These are phyloP conservation scores for Chlorella sp. DNA, from an alignment of 139 green algal genomes.

Conservation along the genomic window DNA sequence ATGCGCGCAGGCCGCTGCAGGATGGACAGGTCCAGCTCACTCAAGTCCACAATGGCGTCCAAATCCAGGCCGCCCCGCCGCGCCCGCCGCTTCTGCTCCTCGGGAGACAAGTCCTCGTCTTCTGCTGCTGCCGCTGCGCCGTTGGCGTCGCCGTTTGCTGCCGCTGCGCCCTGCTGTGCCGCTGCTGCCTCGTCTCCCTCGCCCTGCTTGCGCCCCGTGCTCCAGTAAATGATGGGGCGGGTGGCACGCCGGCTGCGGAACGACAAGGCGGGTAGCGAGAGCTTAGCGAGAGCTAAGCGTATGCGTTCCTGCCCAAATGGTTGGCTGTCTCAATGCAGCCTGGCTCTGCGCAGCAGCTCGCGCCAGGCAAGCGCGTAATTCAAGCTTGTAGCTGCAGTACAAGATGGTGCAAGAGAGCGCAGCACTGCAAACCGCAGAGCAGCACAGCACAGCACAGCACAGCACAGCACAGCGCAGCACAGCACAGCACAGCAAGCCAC, in stretches of 20 bases:
- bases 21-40: conserved; percentile 16
- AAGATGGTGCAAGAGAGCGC: too few species aligned
- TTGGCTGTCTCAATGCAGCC: too few species aligned
- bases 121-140: not conserved
- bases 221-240: conserved; percentile 47
- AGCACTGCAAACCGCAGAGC: too few species aligned
- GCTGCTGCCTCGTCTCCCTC: not conserved
- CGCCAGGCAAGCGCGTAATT: too few species aligned
- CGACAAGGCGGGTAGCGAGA: not conserved
- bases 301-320: too few species aligned
- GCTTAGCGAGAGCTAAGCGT: not conserved
- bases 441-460: too few species aligned
- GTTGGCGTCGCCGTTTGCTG: not conserved
- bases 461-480: too few species aligned
- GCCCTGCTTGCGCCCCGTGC: conserved; percentile 29
- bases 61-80: not conserved
- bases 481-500: not conserved
- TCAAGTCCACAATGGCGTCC: conserved; percentile 17
- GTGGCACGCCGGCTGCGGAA: conserved; percentile 17
- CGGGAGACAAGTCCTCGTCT: not conserved
- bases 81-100: not conserved
- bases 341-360: too few species aligned
- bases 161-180: not conserved
- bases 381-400: too few species aligned
- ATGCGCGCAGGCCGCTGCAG: conserved; percentile 17